Evolutionary conservation across 257 asterid species (phyloP).

Genomic region (Coffea canephora): DNA sequence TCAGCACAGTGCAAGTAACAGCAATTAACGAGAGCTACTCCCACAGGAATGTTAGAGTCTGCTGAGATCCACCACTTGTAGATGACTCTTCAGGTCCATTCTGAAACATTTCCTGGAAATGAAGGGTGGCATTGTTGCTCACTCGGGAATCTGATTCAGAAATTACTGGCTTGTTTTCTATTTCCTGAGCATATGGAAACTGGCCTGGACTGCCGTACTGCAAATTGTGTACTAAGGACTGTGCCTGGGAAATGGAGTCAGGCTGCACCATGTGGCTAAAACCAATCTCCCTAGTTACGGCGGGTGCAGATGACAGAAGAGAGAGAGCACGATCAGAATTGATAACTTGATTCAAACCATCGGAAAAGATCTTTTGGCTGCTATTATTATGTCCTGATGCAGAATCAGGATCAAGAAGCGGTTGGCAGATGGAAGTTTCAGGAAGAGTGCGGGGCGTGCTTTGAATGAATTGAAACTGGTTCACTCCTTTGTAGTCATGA

Average conservation of each 20-base stretch:
- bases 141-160: conserved; percentile 32
- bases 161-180: conserved; percentile 35
- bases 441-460: conserved; percentile 21
- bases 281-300: conserved; percentile 53
- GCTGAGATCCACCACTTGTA: conserved; percentile 57
- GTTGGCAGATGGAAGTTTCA: conserved; percentile 35
- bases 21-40: conserved; percentile 38
- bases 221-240: conserved; percentile 36
- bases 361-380: conserved; percentile 31
- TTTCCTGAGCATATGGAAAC: conserved; percentile 34
- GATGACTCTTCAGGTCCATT: conserved; percentile 52
- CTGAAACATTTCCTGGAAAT: conserved; percentile 51
- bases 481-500: conserved; percentile 33
- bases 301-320: conserved; percentile 91
- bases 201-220: conserved; percentile 37
- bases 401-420: conserved; percentile 35
- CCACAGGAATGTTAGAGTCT: conserved; percentile 79
- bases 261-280: conserved; percentile 40
- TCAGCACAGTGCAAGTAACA: background rate
- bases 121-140: conserved; percentile 38
- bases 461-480: conserved; percentile 51
- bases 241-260: conserved; percentile 34
- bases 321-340: conserved; percentile 90
- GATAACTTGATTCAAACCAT: conserved; percentile 45
- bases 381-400: conserved; percentile 25